Conservation (phyloP, 73 alveolate genomes). For the Paramecium primaurelia region DNA sequence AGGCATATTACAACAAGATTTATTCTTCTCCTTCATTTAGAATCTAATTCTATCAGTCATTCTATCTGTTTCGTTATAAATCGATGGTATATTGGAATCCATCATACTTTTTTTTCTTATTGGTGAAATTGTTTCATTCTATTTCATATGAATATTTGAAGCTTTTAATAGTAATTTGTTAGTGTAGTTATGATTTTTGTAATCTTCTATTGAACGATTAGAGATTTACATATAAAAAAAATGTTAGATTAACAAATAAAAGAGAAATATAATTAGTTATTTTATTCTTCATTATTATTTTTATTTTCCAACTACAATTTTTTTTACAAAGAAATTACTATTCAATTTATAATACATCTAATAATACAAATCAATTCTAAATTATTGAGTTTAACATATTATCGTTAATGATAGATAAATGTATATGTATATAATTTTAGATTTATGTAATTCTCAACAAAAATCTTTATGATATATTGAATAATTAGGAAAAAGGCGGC, state of each 20-base stretch:
- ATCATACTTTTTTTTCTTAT: not conserved
- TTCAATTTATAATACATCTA: not conserved
- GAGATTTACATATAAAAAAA: not conserved
- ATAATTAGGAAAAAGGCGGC: not conserved
- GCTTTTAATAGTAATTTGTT: not conserved
- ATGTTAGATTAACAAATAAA: not conserved
- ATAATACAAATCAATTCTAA: not conserved
- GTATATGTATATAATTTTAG: too few species aligned
- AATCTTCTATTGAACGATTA: not conserved
- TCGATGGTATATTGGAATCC: not conserved
- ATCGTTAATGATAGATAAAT: not conserved
- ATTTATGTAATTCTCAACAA: not conserved
- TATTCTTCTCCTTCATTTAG: not conserved
- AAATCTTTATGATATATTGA: not conserved
- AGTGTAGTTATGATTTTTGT: not conserved
- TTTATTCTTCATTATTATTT: not conserved
- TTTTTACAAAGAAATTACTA: not conserved
- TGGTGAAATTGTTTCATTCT: not conserved
- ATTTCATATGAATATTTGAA: not conserved
- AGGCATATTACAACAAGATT: conserved; percentile 5
- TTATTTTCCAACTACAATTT: not conserved
- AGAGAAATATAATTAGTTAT: not conserved
- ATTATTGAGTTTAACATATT: too few species aligned
- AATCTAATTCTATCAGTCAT: not conserved
- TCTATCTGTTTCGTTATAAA: not conserved